Evolutionary conservation across 352 stramenopile species (phyloP), one percentile per base, ranked within the genome.

Genomic region (Globisporangium uncinulatum): DNA sequence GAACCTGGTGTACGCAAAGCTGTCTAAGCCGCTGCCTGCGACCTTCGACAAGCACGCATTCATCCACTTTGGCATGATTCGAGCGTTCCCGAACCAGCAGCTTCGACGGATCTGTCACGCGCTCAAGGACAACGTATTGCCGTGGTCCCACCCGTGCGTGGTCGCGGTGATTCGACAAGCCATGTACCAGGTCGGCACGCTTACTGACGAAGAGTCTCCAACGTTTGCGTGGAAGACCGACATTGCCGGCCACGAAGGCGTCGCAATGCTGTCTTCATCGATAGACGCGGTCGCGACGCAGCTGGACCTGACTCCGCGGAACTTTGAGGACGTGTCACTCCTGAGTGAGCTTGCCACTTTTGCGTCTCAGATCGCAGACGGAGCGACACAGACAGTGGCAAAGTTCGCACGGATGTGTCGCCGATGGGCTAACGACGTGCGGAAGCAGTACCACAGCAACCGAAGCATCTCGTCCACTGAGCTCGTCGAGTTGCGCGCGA

Each of bases 81-180:
- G 79, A 10, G 68, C 74, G 14, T 80, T 70, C 17, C 68, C 79
- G 2, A 69, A 84, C 32, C 72, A 80, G 49, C 74, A 88, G 37
- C 59, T 73, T 6, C 68, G 71, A 1, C 80, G 78, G n/a, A 13
- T 89, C 21, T 66, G 73, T 15, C 72, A 61, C 1, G 66, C 67
- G 15, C 29, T 89, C 9, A 43, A 77, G 37, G 62, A 72, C 19
- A 70, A 86, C 32, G 17, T 51, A 0, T 39, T 89, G 17, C 74
- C 68, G 9, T 86, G 76, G 76, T 69, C 61, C 0, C 59, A 80
- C 19, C 8, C 51, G 3, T 65, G 61, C 19, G 74, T 89, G 6
- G 29, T 44, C 19, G 66, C 42, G 9, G 55, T 86, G n/a, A 60
- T 84, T 1, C 64, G 58, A 3, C 74, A 86, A 58, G 69, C 70